A percentile compares a stretch with the other conserved stretches of the same genome.
Evolutionary conservation across 768 basidiomycete species (phyloP).

Genomic region (Hirschioporus abietinus): DNA sequence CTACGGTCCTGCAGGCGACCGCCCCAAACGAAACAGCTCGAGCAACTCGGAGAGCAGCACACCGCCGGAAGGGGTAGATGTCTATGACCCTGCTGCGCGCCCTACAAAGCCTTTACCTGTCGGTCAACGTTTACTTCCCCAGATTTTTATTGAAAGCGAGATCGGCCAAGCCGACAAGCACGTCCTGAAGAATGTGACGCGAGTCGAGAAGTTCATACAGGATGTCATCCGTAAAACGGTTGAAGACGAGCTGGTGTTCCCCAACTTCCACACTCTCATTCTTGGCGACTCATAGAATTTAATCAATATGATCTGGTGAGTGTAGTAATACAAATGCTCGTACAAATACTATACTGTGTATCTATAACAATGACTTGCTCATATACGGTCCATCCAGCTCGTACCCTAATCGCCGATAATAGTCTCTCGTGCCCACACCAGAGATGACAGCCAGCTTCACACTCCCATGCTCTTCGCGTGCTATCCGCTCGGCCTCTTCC

Average conservation of each 20-base stretch:
- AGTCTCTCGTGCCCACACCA: slow-evolving; percentile 96
- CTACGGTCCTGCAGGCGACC: slow-evolving; percentile 59
- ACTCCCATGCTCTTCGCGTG: slow-evolving; percentile 94
- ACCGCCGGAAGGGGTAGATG: slow-evolving; percentile 62
- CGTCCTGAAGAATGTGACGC: slow-evolving; percentile 90
- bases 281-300: slow-evolving; percentile 34
- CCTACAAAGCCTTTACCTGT: slow-evolving; percentile 66
- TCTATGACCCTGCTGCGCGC: slow-evolving; percentile 33
- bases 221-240: slow-evolving; percentile 93
- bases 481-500: slow-evolving; percentile 99
- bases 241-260: slow-evolving; percentile 94
- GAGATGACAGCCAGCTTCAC: slow-evolving; percentile 96
- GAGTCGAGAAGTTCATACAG: slow-evolving; percentile 92
- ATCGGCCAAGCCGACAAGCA: slow-evolving; percentile 96
- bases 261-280: slow-evolving; percentile 85
- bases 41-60: slow-evolving; percentile 34
- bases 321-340: slow-evolving; percentile 7
- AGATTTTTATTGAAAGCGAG: slow-evolving; percentile 91
- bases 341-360: slow-evolving; percentile 9
- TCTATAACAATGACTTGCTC: slow-evolving; percentile 70
- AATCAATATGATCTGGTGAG: background rate
- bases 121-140: slow-evolving; percentile 79
- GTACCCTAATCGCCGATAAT: slow-evolving; percentile 93
- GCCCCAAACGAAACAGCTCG: slow-evolving; percentile 25
- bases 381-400: slow-evolving; percentile 96